Evolutionary conservation across 108 stramenopile genomes (phyloP).

Genomic region (Nannochloropsis salina): DNA sequence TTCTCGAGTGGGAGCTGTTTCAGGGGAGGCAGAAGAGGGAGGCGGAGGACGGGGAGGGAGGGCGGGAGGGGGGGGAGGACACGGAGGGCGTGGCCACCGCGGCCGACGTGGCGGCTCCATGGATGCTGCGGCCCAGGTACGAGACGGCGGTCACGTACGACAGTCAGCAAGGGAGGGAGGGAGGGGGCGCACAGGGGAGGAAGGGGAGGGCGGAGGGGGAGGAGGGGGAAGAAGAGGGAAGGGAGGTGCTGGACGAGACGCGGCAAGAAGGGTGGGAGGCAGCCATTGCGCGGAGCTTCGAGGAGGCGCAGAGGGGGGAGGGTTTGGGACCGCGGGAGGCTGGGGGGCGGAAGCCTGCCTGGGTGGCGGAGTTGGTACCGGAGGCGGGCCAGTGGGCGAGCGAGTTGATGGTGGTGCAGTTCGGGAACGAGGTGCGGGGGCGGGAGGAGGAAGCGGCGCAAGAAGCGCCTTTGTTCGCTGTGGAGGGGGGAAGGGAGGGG

Average conservation of each 20-base stretch:
- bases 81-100: slow-evolving; percentile 10
- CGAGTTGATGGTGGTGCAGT: slow-evolving; percentile 11
- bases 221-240: neutral
- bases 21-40: neutral
- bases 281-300: slow-evolving; percentile 1
- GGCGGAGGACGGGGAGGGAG: neutral
- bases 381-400: neutral
- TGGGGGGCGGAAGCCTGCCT: neutral
- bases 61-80: slow-evolving; percentile 6
- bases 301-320: neutral
- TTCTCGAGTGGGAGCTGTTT: neutral
- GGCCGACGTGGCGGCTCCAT: neutral
- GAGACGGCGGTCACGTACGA: slow-evolving; percentile 1
- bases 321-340: neutral
- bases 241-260: neutral
- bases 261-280: neutral
- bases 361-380: neutral
- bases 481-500: neutral
- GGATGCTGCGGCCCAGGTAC: neutral
- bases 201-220: slow-evolving; percentile 6
- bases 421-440: neutral
- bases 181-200: neutral
- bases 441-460: neutral
- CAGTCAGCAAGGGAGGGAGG: neutral
- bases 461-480: neutral